Evolutionary conservation across 2,329 filamentous ascomycete species (phyloP), one percentile per base, ranked within the genome.

Genomic region (Metarhizium rileyi): DNA sequence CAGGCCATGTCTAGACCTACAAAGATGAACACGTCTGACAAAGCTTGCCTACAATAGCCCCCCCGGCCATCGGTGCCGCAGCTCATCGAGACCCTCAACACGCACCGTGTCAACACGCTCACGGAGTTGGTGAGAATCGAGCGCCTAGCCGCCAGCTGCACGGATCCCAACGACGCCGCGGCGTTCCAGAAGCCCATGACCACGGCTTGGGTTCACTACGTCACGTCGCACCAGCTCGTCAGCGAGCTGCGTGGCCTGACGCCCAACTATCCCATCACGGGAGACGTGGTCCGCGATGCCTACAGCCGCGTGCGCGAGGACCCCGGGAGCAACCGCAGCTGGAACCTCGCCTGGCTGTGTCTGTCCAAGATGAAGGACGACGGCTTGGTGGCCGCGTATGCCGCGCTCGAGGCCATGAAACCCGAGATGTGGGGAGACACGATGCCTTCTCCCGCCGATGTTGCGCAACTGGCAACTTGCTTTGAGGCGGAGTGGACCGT

Each of bases 321-420:
- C 54, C 82, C 83, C 0, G 69, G 74, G 18, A 84, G 81, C 55
- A 81, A 81, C 57, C 75, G 81, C 23, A 87, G 83, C 61, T 89
- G 86, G 84, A 90, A 89, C 61, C 72, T 85, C 57, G 85, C 83
- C 40, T 89, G 85, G 84, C 68, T 89, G 43, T 80, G 85, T 28
- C 67, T 89, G 9, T 69, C 68, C 40, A 87, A 86, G 63, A 81
- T 87, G 46, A 71, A 74, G 22, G 76, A 80, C 50, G 80, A 83
- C 53, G 73, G 75, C 49, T 69, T 88, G 44, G 74, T 89, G 20
- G 62, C 75, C 0, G 70, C 73, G 35, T 84, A 84, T 58, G 82
- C 85, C 0, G 70, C 73, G 30, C 62, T 71, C 12, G 81, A 87
- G 59, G 80, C 84, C 0, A 67, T 70, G 14, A 77, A 76, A 56